A percentile compares a stretch with the other conserved stretches of the same genome.
Evolutionary conservation across 208 protist species (phyloP).

Genomic region (Angomonas desouzai): DNA sequence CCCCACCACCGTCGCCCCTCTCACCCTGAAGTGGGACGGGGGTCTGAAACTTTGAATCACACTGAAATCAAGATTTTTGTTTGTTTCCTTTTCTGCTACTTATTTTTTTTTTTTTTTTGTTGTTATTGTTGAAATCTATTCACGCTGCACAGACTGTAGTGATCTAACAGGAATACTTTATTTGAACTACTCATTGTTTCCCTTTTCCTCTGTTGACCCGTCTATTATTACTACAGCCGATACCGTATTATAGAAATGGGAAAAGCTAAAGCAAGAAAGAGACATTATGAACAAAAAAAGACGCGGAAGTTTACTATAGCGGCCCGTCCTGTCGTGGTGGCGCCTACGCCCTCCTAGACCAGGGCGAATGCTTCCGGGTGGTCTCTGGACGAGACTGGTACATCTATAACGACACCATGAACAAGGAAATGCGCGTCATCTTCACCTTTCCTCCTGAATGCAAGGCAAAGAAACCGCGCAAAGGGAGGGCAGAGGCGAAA

Average conservation of each 20-base stretch:
- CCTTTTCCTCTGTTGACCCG: background rate
- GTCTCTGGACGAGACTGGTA: slow-evolving; percentile 37
- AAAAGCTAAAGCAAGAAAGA: slow-evolving; percentile 16
- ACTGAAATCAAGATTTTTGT: background rate
- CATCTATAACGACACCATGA: slow-evolving; percentile 67
- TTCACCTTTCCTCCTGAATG: slow-evolving; percentile 34
- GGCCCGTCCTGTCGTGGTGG: slow-evolving; percentile 20
- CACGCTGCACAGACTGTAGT: background rate
- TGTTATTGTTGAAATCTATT: background rate
- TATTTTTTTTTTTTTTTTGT: background rate
- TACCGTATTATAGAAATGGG: too few relatives aligned
- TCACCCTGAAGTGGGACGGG: slow-evolving; percentile 32
- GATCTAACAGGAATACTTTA: background rate
- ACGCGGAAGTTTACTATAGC: slow-evolving; percentile 24
- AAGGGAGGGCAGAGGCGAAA: slow-evolving; percentile 22
- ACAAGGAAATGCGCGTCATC: slow-evolving; percentile 55
- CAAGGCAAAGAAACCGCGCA: slow-evolving; percentile 17
- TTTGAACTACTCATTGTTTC: background rate
- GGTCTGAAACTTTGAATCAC: slow-evolving; percentile 20
- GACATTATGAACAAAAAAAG: slow-evolving; percentile 16
- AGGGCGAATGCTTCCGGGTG: slow-evolving; percentile 48
- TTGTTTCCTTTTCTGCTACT: background rate
- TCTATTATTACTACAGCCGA: too few relatives aligned
- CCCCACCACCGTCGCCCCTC: slow-evolving; percentile 6
- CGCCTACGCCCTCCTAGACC: slow-evolving; percentile 35